Conservation (phyloP, 2,329 filamentous ascomycete species). For the Pestalotiopsis sp. region DNA sequence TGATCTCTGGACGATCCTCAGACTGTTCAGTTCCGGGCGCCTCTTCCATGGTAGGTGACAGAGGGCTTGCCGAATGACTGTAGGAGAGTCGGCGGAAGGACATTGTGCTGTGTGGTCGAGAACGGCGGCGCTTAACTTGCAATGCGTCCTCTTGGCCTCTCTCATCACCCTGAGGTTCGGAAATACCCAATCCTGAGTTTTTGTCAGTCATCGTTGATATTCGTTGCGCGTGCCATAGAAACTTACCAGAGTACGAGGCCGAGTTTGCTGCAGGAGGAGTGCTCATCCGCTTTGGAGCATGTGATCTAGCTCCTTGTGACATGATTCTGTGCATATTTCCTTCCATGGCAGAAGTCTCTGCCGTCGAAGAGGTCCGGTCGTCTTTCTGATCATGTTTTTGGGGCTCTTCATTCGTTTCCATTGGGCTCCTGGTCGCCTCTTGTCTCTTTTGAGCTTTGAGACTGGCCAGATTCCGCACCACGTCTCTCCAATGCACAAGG, state of each 20-base stretch:
- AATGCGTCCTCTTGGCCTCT: constrained; percentile 14
- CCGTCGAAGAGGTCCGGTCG: constrained; percentile 35
- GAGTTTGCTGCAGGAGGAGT: constrained; percentile 35
- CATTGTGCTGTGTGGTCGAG: constrained; percentile 18
- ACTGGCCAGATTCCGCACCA: constrained; percentile 60
- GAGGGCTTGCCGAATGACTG: constrained; percentile 18
- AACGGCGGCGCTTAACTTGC: constrained; percentile 16
- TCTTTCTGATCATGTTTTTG: constrained; percentile 4
- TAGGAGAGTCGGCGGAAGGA: constrained; percentile 14
- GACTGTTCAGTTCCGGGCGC: constrained; percentile 14
- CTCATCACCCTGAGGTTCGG: constrained; percentile 2
- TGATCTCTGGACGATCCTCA: not conserved
- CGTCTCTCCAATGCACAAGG: constrained; percentile 65
- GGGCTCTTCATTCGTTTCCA: not conserved
- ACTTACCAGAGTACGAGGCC: constrained; percentile 29
- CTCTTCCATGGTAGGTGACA: constrained; percentile 34
- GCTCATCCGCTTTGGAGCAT: not conserved
- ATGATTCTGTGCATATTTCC: constrained; percentile 16
- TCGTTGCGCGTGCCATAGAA: not conserved
- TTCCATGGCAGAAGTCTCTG: constrained; percentile 40
- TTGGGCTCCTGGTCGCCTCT: not conserved
- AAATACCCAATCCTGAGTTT: constrained; percentile 16
- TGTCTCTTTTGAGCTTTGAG: constrained; percentile 35
- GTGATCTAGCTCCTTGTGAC: not conserved
- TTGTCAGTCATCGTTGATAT: not conserved